Evolutionary conservation across 352 stramenopile genomes (phyloP), one percentile per base, ranked within the genome.

Genomic region (Globisporangium orthogonon): DNA sequence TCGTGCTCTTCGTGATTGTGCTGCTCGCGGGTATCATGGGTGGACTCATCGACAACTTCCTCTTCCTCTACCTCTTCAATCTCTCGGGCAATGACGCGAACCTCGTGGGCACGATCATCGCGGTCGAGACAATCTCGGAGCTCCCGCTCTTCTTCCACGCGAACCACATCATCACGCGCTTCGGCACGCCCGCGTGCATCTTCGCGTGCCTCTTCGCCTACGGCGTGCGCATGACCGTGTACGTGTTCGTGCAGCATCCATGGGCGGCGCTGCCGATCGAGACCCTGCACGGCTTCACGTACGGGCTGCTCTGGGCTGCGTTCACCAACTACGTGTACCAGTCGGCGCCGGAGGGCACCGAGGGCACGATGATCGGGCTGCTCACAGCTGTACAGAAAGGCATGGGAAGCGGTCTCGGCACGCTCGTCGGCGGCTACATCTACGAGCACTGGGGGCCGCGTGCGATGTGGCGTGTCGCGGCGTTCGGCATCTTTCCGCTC

Each of bases 281-380:
- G 55, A 58, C 63, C 15, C 67, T 89, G 62, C 81, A 91, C 56
- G 81, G 81, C 31, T 67, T 83, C 61, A 89, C 81, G 30, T 91
- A 81, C 55, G 78, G 78, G 2, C 55, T 91, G 31, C 66, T 83
- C 18, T 91, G 81, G 81, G 81, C 81, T 15, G 76, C 78, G 30
- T 84, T 84, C 66, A 89, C 81, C 56, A 85, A 91, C 65, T 91
- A 91, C 66, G 64, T 89, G 1, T 91, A 87, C 62, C 64, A 78
- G 53, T 73, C 76, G 17, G 82, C 81, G 6, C 73, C 78, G 6
- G 61, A 67, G 39, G 76, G 81, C 23, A 89, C 76, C 2, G 67
- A 91, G 63, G 78, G 78, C 37, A 88, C 76, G 30, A 88, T 89
- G 78, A 89, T 91, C 51, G 78, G 78, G 0, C 41, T 88, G 30